Evolutionary conservation across 2,329 filamentous ascomycete genomes (phyloP), one percentile per base, ranked within the genome.

Genomic region (Biscogniauxia mediterranea): DNA sequence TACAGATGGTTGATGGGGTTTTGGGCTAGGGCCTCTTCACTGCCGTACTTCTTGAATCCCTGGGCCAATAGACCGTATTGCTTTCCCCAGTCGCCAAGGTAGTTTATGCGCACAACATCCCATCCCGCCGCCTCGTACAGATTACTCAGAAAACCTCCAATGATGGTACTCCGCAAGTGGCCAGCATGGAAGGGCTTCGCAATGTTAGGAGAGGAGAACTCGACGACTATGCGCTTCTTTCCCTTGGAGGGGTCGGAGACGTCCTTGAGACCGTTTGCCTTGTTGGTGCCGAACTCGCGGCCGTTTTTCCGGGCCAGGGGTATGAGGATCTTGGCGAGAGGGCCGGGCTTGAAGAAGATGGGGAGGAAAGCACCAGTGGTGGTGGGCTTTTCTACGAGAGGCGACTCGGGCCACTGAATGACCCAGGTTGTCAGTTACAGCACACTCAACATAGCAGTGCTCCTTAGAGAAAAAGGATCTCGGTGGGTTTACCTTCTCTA

Each of bases 1-100:
- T 89, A 90, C 11, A 93, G 78, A 72, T 92, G 89, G 60, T 85
- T 85, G 66, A 92, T 88, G 1, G 90, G 88, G 68, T 92, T 88
- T 55, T 80, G 79, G 53, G 81, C 74, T 11, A 91, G 78, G 61
- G 83, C 81, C 57, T 88, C 84, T 68, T 92, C 87, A 53, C 80
- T 84, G 1, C 89, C 90, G 66, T 87, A 91, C 64, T 82, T 83
- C 65, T 88, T 78, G 75, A 87, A 93, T 0, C 88, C 90, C 32
- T 90, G 80, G 6, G 87, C 88, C 51, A 92, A 76, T 8, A 92
- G 81, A 61, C 83, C 83, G 54, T 83, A 90, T 70, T 90, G 88
- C 75, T 89, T 90, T 23, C 90, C 90, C 90, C 90, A 93, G 72
- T 93, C 90, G 42, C 90, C 90, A 0, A 92, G 81, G 70, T 92